These are phyloP conservation scores for Trichoderma afroharzianum DNA, from an alignment of 2,329 filamentous ascomycete species.

Conservation along the genomic window DNA sequence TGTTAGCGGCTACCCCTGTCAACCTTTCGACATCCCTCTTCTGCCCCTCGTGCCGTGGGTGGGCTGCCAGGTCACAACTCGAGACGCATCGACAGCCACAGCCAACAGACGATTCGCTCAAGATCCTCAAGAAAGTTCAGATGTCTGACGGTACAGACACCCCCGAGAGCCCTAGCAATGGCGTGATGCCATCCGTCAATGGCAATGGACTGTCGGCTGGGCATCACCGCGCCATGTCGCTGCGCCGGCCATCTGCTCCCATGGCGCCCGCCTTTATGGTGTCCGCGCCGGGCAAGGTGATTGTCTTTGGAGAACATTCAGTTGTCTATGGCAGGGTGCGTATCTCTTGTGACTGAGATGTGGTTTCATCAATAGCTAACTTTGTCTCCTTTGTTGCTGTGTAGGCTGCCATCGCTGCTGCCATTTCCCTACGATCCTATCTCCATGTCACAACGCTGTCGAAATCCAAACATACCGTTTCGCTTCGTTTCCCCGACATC, in stretches of 20 bases:
- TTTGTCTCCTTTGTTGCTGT: neutral
- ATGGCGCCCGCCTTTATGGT: conserved; percentile 94
- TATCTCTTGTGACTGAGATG: neutral
- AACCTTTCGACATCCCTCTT: neutral
- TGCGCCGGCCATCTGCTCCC: conserved; percentile 58
- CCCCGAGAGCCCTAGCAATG: conserved; percentile 24
- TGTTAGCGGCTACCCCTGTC: neutral
- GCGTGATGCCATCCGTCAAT: conserved; percentile 21
- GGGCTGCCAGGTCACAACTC: neutral
- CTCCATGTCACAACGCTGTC: conserved; percentile 92
- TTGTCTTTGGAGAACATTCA: conserved; percentile 95
- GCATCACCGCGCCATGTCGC: conserved; percentile 38
- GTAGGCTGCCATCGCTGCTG: conserved; percentile 85
- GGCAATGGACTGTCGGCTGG: conserved; percentile 12
- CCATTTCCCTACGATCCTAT: conserved; percentile 93
- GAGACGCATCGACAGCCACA: neutral
- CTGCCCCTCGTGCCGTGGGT: conserved; percentile 3
- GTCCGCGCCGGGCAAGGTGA: conserved; percentile 95
- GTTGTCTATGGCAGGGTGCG: conserved; percentile 93
- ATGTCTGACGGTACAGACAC: conserved; percentile 25
- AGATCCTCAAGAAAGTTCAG: neutral
- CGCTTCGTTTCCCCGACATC: conserved; percentile 87
- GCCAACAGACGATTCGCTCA: neutral
- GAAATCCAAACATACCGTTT: conserved; percentile 85
- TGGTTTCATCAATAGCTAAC: neutral